Conservation (phyloP, 2,329 filamentous ascomycete species). For the Dothideomycetes sp. region DNA sequence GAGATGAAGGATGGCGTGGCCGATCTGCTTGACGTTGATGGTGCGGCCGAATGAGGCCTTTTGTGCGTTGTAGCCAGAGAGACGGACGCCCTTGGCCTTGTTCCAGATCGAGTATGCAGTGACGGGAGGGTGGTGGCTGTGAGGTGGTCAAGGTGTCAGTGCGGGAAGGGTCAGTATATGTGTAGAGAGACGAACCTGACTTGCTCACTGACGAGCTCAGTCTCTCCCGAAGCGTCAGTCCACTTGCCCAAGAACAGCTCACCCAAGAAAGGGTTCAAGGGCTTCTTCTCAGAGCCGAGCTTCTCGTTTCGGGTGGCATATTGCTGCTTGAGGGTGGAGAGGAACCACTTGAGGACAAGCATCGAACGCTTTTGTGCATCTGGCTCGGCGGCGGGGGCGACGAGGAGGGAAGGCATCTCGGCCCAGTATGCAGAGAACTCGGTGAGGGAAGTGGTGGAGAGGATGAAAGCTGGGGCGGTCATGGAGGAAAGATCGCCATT, state of each 20-base stretch:
- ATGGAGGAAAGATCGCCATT: slow-evolving; percentile 46
- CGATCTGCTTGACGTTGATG: slow-evolving; percentile 71
- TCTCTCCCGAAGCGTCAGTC: slow-evolving; percentile 72
- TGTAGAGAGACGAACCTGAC: slow-evolving; percentile 48
- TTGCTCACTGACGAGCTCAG: slow-evolving; percentile 84
- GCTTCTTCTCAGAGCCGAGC: slow-evolving; percentile 90
- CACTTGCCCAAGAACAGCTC: slow-evolving; percentile 90
- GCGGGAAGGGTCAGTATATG: neutral
- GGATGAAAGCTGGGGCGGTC: slow-evolving; percentile 45
- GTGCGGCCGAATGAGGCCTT: slow-evolving; percentile 91
- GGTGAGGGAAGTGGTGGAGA: slow-evolving; percentile 43
- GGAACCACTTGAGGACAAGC: slow-evolving; percentile 91
- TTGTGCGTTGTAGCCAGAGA: slow-evolving; percentile 85
- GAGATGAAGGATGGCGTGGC: slow-evolving; percentile 73
- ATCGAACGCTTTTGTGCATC: slow-evolving; percentile 74
- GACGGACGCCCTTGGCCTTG: slow-evolving; percentile 62
- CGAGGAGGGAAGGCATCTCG: slow-evolving; percentile 54
- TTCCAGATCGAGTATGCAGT: slow-evolving; percentile 94
- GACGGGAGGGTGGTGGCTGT: slow-evolving; percentile 77
- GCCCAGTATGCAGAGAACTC: slow-evolving; percentile 48
- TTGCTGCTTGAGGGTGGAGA: slow-evolving; percentile 85
- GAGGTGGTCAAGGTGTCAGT: neutral
- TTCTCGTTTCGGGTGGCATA: slow-evolving; percentile 66
- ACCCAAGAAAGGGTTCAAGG: slow-evolving; percentile 88
- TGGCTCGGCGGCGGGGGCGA: slow-evolving; percentile 67